Conservation (phyloP, 768 basidiomycete genomes). For the Phlegmacium glaucopus region DNA sequence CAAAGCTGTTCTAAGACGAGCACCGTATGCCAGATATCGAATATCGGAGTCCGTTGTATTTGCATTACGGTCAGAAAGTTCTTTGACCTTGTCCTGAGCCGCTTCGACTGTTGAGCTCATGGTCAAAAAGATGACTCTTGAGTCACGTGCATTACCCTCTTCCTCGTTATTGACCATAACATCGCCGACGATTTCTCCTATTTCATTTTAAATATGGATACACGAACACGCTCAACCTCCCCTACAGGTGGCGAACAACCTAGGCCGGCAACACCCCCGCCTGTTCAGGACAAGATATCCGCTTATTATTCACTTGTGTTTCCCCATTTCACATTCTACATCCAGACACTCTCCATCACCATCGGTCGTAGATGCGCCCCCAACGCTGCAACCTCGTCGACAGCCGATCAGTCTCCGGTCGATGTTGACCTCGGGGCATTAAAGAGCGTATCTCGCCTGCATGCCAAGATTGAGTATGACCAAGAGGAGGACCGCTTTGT, state of each 20-base stretch:
- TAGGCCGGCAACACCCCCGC: constrained; percentile 29
- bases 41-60: constrained; percentile 67
- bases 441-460: constrained; percentile 96
- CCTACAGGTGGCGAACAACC: constrained; percentile 23
- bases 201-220: constrained; percentile 33
- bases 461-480: constrained; percentile 94
- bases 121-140: constrained; percentile 8
- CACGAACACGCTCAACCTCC: constrained; percentile 39
- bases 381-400: constrained; percentile 50
- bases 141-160: constrained; percentile 26
- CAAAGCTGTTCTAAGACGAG: constrained; percentile 73
- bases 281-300: constrained; percentile 73
- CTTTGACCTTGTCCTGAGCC: constrained; percentile 48
- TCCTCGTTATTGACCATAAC: constrained; percentile 25
- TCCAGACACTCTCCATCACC: constrained; percentile 90
- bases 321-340: constrained; percentile 93
- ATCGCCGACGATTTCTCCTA: constrained; percentile 15
- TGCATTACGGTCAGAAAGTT: constrained; percentile 59
- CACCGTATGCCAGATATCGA: constrained; percentile 74
- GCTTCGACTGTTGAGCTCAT: constrained; percentile 35
- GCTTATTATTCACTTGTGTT: constrained; percentile 95
- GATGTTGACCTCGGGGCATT: constrained; percentile 93
- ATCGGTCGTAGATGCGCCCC: constrained; percentile 88
- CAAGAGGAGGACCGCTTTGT: constrained; percentile 86
- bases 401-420: constrained; percentile 55